These are phyloP conservation scores for Beauveria sp. DNA, from an alignment of 2,329 filamentous ascomycete species.

Conservation along the genomic window DNA sequence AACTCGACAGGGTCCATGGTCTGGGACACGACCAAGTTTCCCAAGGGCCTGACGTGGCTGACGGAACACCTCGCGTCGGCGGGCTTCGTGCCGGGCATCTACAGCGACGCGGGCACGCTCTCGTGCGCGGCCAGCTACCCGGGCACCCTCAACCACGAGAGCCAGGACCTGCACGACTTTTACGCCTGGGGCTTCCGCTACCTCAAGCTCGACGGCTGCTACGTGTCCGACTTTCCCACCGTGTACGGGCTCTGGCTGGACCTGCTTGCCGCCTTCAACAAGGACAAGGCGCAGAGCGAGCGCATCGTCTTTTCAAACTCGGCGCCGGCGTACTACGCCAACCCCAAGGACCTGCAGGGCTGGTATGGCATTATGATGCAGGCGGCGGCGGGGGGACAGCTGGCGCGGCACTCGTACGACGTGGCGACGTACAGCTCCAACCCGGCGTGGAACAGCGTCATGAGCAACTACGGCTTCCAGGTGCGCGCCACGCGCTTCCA, in stretches of 20 bases:
- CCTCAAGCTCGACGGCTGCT: conserved; percentile 33
- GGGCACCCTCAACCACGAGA: conserved; percentile 32
- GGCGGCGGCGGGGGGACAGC: conserved; percentile 29
- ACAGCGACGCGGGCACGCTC: conserved; percentile 33
- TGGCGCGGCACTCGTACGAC: conserved; percentile 33
- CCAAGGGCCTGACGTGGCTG: conserved; percentile 34
- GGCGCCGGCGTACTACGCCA: conserved; percentile 33
- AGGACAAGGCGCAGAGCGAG: neutral
- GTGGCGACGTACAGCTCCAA: conserved; percentile 33
- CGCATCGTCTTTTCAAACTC: conserved; percentile 30
- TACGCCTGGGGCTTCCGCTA: conserved; percentile 29
- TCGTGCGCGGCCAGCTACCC: conserved; percentile 35
- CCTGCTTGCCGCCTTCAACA: neutral
- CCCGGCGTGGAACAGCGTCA: conserved; percentile 33
- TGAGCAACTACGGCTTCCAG: conserved; percentile 37
- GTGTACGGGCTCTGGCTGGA: neutral
- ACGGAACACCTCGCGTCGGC: conserved; percentile 26
- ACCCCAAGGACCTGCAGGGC: conserved; percentile 24
- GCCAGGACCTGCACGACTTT: conserved; percentile 32
- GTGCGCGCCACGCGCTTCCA: conserved; percentile 29
- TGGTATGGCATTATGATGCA: conserved; percentile 36
- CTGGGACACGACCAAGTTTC: conserved; percentile 34
- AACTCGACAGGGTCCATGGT: conserved; percentile 28
- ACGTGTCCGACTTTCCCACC: conserved; percentile 17
- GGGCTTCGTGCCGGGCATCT: conserved; percentile 36